phyloP scores from a whole-genome alignment of 1,139 yeast genomes.

The Protomyces pachydermus region DNA sequence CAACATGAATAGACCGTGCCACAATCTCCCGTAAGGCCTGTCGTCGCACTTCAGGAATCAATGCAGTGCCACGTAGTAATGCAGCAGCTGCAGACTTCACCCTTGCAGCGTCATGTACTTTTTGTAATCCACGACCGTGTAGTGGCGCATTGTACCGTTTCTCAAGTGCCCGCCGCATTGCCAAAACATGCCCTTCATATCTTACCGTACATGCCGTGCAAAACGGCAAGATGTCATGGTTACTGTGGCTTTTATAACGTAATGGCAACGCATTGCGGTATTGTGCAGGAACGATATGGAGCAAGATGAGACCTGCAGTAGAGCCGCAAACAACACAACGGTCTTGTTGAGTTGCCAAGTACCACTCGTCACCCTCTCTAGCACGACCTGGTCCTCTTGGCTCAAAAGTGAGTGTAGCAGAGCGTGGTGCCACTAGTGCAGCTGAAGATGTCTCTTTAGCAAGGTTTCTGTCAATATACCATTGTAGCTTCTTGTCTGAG shows the following conservation, averaged over 20 bases:
- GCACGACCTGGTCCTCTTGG: slow-evolving; percentile 17
- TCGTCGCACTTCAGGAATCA: not conserved
- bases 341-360: slow-evolving; percentile 10
- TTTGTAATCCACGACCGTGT: slow-evolving; percentile 4
- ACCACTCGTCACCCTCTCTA: slow-evolving; percentile 19
- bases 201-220: not conserved
- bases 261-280: slow-evolving; percentile 10
- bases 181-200: slow-evolving; percentile 5
- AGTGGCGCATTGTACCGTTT: slow-evolving; percentile 7
- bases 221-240: slow-evolving; percentile 12
- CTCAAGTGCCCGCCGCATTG: not conserved
- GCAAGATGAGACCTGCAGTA: not conserved
- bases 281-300: slow-evolving; percentile 17
- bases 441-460: not conserved
- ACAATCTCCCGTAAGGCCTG: not conserved
- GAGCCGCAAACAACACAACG: slow-evolving; percentile 20
- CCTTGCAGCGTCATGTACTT: not conserved
- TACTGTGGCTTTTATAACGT: slow-evolving; percentile 7
- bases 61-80: not conserved
- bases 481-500: slow-evolving; percentile 6
- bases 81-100: slow-evolving; percentile 13
- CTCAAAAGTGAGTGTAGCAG: slow-evolving; percentile 4
- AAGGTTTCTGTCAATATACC: slow-evolving; percentile 6
- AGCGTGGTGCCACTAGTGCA: not conserved
- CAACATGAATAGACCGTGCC: not conserved